These are phyloP conservation scores for Linnemannia zychae DNA, from an alignment of 192 early-diverging fungal species.

Conservation along the genomic window DNA sequence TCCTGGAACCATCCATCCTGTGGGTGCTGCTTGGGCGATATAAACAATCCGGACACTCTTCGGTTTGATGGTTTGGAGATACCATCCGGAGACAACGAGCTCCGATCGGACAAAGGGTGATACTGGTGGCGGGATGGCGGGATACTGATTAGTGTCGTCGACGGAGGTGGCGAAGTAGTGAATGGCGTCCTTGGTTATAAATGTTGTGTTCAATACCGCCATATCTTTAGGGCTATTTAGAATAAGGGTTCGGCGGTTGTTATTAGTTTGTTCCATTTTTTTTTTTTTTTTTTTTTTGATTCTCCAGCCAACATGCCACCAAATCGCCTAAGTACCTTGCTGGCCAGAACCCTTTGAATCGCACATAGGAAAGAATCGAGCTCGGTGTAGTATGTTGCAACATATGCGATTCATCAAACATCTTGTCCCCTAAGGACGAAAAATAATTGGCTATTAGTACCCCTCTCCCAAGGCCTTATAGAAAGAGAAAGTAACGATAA, in stretches of 20 bases:
- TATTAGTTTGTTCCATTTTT: not conserved
- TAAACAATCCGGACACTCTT: slow-evolving; percentile 52
- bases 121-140: slow-evolving; percentile 44
- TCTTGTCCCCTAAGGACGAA: slow-evolving; percentile 54
- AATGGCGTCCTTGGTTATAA: slow-evolving; percentile 45
- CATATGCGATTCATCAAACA: slow-evolving; percentile 60
- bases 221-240: slow-evolving; percentile 49
- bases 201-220: slow-evolving; percentile 56
- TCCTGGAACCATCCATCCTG: slow-evolving; percentile 60
- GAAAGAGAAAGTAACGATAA: not conserved
- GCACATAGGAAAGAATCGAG: slow-evolving; percentile 55
- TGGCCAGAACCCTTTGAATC: slow-evolving; percentile 63
- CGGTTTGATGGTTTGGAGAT: slow-evolving; percentile 39
- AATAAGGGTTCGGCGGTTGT: not conserved
- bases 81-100: slow-evolving; percentile 48
- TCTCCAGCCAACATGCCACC: not conserved
- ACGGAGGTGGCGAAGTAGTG: slow-evolving; percentile 55
- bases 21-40: slow-evolving; percentile 50
- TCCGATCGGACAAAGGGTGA: slow-evolving; percentile 53
- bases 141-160: slow-evolving; percentile 42
- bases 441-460: not conserved
- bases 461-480: not conserved
- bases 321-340: slow-evolving; percentile 40
- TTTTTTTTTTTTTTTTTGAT: not conserved
- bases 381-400: slow-evolving; percentile 54